A percentile compares a stretch with the other conserved stretches of the same genome.
Evolutionary conservation across 306 rosid genomes (phyloP).

Genomic region (Prunus mongolica): DNA sequence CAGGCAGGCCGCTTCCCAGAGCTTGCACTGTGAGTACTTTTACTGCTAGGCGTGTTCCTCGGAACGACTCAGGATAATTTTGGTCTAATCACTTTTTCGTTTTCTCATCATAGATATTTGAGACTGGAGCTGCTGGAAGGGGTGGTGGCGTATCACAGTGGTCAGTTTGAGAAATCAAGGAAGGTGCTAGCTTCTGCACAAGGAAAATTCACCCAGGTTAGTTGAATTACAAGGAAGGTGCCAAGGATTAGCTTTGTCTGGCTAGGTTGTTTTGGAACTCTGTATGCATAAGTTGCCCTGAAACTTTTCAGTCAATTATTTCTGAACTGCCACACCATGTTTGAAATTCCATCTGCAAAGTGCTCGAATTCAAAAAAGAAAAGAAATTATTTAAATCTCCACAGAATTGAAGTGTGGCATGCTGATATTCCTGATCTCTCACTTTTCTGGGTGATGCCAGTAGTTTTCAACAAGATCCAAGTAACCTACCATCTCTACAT

Average conservation of each 20-base stretch:
- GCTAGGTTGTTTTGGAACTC: not conserved
- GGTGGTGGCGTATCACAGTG: slow-evolving; percentile 83
- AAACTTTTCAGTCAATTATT: not conserved
- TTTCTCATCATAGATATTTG: slow-evolving; percentile 49
- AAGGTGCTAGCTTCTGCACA: slow-evolving; percentile 58
- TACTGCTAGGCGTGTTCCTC: not conserved
- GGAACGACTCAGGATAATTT: not conserved
- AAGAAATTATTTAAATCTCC: not conserved
- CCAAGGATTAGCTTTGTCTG: not conserved
- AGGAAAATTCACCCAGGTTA: slow-evolving; percentile 57
- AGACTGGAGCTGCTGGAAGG: slow-evolving; percentile 93
- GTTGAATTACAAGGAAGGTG: not conserved
- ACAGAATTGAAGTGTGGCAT: not conserved
- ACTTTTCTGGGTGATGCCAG: not conserved
- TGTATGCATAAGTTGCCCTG: not conserved
- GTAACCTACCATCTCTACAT: not conserved
- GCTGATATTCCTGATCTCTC: not conserved
- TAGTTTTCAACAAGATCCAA: not conserved
- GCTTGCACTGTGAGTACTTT: slow-evolving; percentile 73
- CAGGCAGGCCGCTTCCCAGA: slow-evolving; percentile 83
- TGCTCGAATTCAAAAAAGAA: not conserved
- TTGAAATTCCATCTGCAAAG: not conserved
- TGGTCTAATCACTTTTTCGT: slow-evolving; percentile 12
- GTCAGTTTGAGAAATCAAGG: slow-evolving; percentile 63
- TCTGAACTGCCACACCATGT: not conserved